Conservation (phyloP, 1,139 yeast genomes). For the Pichia sp. region DNA sequence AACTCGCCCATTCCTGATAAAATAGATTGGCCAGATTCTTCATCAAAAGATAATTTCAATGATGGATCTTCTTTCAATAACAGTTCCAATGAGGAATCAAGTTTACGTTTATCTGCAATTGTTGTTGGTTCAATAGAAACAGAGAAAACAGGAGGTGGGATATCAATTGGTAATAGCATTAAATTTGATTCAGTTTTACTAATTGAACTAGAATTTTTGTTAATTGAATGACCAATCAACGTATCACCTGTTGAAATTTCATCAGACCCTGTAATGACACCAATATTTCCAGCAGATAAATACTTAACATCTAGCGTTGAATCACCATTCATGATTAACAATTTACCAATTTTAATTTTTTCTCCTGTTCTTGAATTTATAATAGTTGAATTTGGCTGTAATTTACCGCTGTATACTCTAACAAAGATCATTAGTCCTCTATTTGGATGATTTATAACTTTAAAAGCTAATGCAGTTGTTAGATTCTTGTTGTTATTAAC, state of each 20-base stretch:
- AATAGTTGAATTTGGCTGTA: slow-evolving; percentile 55
- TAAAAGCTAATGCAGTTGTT: slow-evolving; percentile 82
- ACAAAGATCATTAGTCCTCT: slow-evolving; percentile 82
- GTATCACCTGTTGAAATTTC: slow-evolving; percentile 89
- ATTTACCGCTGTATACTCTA: slow-evolving; percentile 77
- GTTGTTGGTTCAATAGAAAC: slow-evolving; percentile 79
- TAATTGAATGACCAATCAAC: slow-evolving; percentile 33
- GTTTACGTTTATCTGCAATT: slow-evolving; percentile 62
- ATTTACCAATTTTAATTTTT: slow-evolving; percentile 56
- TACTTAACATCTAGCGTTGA: slow-evolving; percentile 61
- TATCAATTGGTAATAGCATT: slow-evolving; percentile 64
- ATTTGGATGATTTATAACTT: slow-evolving; percentile 78
- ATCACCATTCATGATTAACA: slow-evolving; percentile 86
- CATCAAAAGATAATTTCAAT: slow-evolving; percentile 58
- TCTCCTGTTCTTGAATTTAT: slow-evolving; percentile 66
- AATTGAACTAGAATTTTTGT: slow-evolving; percentile 20
- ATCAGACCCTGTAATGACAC: slow-evolving; percentile 76
- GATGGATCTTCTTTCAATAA: slow-evolving; percentile 83
- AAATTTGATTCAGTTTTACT: slow-evolving; percentile 37
- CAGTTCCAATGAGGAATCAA: slow-evolving; percentile 48
- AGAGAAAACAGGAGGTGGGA: slow-evolving; percentile 92
- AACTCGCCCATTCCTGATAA: slow-evolving; percentile 95
- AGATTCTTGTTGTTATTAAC: slow-evolving; percentile 50
- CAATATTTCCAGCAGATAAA: slow-evolving; percentile 75
- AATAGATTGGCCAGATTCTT: slow-evolving; percentile 81